Base-by-base conservation (phyloP, 768 basidiomycete species). In the Leccinum sublutescens region DNA sequence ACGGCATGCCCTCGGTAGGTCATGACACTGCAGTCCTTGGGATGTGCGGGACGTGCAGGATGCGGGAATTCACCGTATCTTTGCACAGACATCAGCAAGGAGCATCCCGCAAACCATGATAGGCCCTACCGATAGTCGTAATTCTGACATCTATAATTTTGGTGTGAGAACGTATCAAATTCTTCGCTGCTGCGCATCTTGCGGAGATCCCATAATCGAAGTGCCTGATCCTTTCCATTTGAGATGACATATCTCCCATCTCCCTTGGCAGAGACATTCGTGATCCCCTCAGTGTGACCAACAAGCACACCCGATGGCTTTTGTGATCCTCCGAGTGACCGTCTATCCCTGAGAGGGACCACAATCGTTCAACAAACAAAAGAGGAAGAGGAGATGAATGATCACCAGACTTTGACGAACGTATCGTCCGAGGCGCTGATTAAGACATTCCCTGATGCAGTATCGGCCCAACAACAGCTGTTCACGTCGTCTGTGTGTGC, bases 391-490 rank as follows among this genome's bases (percentile, higher is more conserved):
- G 17, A 34, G 21, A 17, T 25, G 15, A 48, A 2, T 6, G n/a
- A 80, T 59, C 74, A 94, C 97, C 97, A 99, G 60, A 98, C 87
- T 82, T 98, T 98, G 60, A 98, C 77, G 73, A 89, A 95, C 0
- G 85, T 87, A 70, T 99, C 97, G 68, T 99, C 97, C 1, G 94
- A 95, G 1, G 92, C 97, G 64, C 93, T 96, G 52, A 98, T 86
- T 27, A 99, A 83, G 19, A 99, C 85, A 71, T 99, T 98, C 11
- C 94, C 94, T 12, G 93, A 95, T 2, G 85, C 83, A 11, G 87
- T 87, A 69, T 98, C 95, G 0, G 97, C 97, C 88, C 95, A 99
- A 69, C 91, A 94, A 75, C 95, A 86, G 68, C 93, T 92, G 67
- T 99, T 99, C 45, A 98, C 90, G 70, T 99, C 97, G 69, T 93